Evolutionary conservation across 148 eudicot species (phyloP).

Genomic region (Oxyria digyna): DNA sequence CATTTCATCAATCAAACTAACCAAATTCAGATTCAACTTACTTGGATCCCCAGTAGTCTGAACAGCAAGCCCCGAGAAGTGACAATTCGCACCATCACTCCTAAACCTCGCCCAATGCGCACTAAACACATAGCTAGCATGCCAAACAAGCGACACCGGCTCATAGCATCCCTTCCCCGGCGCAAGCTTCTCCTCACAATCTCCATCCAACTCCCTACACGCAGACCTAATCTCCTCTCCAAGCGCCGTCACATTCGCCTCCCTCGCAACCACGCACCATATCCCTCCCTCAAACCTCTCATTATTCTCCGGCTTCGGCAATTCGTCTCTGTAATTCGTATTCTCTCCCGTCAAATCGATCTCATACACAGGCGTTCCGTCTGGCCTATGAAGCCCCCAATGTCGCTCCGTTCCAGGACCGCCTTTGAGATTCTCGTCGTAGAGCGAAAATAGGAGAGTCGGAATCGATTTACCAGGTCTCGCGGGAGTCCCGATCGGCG

Average conservation of each 20-base stretch:
- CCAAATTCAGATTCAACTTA: too few species aligned
- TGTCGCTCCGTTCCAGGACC: conserved; percentile 75
- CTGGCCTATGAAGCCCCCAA: conserved; percentile 50
- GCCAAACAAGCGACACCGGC: conserved; percentile 36
- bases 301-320: conserved; percentile 27
- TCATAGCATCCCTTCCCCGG: conserved; percentile 51
- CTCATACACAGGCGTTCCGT: conserved; percentile 33
- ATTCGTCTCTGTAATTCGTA: background rate
- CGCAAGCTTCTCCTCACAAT: conserved; percentile 37
- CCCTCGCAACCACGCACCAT: conserved; percentile 54
- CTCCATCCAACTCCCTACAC: conserved; percentile 30
- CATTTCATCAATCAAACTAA: too few species aligned
- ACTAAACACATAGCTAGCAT: conserved; percentile 69
- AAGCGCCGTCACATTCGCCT: conserved; percentile 20
- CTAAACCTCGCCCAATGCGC: conserved; percentile 60
- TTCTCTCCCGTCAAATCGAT: conserved; percentile 38
- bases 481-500: conserved; percentile 72
- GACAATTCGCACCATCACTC: conserved; percentile 34
- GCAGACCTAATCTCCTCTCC: conserved; percentile 20
- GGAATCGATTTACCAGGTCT: conserved; percentile 46
- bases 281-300: conserved; percentile 31
- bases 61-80: conserved; percentile 59
- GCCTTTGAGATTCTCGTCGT: conserved; percentile 50
- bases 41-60: conserved; percentile 60
- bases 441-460: conserved; percentile 56